Evolutionary conservation across 2,329 filamentous ascomycete genomes (phyloP), one percentile per base, ranked within the genome.

Genomic region (Fusarium redolens): DNA sequence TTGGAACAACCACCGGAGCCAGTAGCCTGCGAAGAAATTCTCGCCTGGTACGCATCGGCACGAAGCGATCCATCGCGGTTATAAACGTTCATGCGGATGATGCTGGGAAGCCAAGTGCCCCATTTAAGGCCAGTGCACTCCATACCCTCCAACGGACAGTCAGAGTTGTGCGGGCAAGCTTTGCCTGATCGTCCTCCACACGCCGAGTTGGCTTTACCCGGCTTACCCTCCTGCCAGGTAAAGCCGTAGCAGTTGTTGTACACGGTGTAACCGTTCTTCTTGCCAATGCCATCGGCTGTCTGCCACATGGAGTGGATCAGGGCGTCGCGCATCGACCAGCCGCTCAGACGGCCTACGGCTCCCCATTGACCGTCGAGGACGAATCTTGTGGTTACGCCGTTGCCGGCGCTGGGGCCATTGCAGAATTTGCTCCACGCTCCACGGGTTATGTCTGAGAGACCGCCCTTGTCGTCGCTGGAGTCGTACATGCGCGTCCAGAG

Each of bases 91-190:
- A 63, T 60, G 28, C 60, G 60, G 6, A 63, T 48, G 10, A 63
- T 63, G 5, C 60, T 63, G n/a, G 60, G 60, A n/a, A 63, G 37
- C 60, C 60, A 63, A 5, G 60, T 63, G 11, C 60, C 60, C 60
- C 54, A 60, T 12, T 60, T 60, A 1, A 60, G 8, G 0, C 54
- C 43, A 5, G 5, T 30, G 22, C 60, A 63, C 54, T 63, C 60
- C 60, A 63, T 63, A 11, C 54, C 54, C n/a, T 20, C 54, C 35
- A 63, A 25, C 11, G 60, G 60, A 14, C 60, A 63, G 60, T 63
- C 60, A 2, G 8, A 10, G 43, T 63, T 63, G 0, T 60, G 2
- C 0, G 60, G 60, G 18, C 60, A 63, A 25, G 20, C 1, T 30
- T 37, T n/a, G 37, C 40, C 43, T 1, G 60, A 63, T 15, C 30